phyloP scores from a whole-genome alignment of 1,139 yeast genomes.

The Wickerhamiella infanticola region DNA sequence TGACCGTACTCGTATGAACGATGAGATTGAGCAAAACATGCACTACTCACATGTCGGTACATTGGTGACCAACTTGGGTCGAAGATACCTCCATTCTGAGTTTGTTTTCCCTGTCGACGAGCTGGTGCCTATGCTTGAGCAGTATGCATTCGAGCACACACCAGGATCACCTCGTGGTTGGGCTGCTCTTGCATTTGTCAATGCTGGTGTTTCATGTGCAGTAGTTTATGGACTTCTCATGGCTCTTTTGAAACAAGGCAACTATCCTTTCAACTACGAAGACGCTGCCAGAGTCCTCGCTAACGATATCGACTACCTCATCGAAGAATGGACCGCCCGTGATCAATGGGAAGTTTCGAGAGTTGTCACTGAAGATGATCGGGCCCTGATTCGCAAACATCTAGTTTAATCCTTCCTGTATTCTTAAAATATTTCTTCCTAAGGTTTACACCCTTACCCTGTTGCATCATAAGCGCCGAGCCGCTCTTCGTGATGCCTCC shows the following conservation, averaged over 20 bases:
- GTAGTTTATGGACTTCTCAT: constrained; percentile 7
- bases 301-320: constrained; percentile 1
- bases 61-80: constrained; percentile 34
- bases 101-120: constrained; percentile 69
- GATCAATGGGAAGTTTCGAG: constrained; percentile 1
- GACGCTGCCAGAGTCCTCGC: constrained; percentile 2
- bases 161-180: constrained; percentile 35
- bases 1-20: constrained; percentile 24
- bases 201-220: constrained; percentile 41
- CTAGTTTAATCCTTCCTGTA: background rate
- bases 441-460: too few relatives aligned
- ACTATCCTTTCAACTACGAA: constrained; percentile 3
- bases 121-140: constrained; percentile 40
- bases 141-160: constrained; percentile 25
- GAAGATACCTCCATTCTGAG: constrained; percentile 40
- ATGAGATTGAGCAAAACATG: constrained; percentile 15
- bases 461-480: too few relatives aligned
- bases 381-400: background rate
- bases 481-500: too few relatives aligned
- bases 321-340: constrained; percentile 1
- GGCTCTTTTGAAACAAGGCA: constrained; percentile 5
- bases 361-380: constrained; percentile 1
- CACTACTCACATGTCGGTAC: constrained; percentile 25
- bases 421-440: background rate
- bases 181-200: constrained; percentile 52